Evolutionary conservation across 257 asterid genomes (phyloP).

Genomic region (Solanum habrochaites): DNA sequence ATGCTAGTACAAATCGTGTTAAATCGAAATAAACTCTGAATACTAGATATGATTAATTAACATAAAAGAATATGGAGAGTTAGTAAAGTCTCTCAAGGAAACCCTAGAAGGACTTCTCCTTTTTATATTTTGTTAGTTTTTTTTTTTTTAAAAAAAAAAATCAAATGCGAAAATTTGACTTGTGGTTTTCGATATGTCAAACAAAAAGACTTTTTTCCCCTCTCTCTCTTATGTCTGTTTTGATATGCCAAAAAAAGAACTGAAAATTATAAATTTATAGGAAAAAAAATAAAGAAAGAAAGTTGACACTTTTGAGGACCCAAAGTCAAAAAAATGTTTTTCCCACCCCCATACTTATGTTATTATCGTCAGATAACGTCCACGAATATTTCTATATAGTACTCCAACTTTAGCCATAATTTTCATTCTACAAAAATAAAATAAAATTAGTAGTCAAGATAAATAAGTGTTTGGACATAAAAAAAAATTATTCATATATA

Average conservation of each 20-base stretch:
- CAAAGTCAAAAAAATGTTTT: neutral
- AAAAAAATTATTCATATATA: neutral
- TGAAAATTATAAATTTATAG: neutral
- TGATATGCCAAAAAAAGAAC: neutral
- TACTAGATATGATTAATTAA: neutral
- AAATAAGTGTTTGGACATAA: neutral
- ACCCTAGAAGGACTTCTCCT: neutral
- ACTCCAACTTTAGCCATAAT: neutral
- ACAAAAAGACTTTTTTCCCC: constrained; percentile 1
- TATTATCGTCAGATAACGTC: neutral
- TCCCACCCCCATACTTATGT: neutral
- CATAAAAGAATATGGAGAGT: neutral
- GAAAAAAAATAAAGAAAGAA: neutral
- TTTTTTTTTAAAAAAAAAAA: constrained; percentile 7
- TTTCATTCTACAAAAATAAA: neutral
- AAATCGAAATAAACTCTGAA: neutral
- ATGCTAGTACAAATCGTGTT: neutral
- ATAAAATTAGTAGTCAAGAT: neutral
- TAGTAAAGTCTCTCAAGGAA: neutral
- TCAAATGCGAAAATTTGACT: constrained; percentile 14
- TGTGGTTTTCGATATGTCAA: constrained; percentile 9
- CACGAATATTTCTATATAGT: neutral
- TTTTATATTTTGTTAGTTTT: neutral
- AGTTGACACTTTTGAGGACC: neutral
- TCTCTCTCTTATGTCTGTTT: neutral